Conservation (phyloP, 2,329 filamentous ascomycete species). For the Acrodontium crateriforme region DNA sequence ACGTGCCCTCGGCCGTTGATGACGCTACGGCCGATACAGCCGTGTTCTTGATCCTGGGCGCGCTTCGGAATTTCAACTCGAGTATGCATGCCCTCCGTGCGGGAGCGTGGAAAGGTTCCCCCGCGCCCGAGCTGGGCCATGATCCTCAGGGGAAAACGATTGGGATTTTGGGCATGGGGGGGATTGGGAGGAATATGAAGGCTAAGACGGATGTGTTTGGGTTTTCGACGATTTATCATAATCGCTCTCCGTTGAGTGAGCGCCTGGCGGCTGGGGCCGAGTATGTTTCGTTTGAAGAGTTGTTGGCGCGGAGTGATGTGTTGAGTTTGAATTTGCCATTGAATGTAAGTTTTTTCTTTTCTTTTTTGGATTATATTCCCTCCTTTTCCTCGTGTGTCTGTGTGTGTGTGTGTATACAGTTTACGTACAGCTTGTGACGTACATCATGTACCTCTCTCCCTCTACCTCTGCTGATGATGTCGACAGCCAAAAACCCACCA, state of each 20-base stretch:
- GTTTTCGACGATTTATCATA: conserved; percentile 64
- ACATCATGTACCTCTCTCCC: too few species aligned
- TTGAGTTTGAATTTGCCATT: conserved; percentile 68
- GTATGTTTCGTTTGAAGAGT: conserved; percentile 60
- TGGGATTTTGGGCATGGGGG: conserved; percentile 75
- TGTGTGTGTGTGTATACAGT: too few species aligned
- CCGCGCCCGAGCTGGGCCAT: conserved; percentile 47
- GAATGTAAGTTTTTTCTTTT: conserved; percentile 46
- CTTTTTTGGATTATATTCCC: too few species aligned
- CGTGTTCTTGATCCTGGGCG: conserved; percentile 70
- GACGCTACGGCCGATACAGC: conserved; percentile 71
- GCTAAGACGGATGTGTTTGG: conserved; percentile 61
- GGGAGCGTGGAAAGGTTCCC: conserved; percentile 52
- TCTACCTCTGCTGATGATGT: too few species aligned
- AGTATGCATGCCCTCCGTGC: conserved; percentile 52
- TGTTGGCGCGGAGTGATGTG: conserved; percentile 58
- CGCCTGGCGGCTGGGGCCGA: conserved; percentile 44
- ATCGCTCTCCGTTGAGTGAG: conserved; percentile 46
- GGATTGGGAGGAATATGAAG: conserved; percentile 66
- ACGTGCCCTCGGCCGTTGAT: conserved; percentile 68
- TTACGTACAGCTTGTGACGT: too few species aligned
- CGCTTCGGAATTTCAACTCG: conserved; percentile 58
- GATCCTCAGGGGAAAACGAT: conserved; percentile 68
- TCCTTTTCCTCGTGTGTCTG: too few species aligned
- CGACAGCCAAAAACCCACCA: conserved; percentile 52